phyloP scores from a whole-genome alignment of 495 filamentous ascomycete genomes.

The Penicillium cataractarum region DNA sequence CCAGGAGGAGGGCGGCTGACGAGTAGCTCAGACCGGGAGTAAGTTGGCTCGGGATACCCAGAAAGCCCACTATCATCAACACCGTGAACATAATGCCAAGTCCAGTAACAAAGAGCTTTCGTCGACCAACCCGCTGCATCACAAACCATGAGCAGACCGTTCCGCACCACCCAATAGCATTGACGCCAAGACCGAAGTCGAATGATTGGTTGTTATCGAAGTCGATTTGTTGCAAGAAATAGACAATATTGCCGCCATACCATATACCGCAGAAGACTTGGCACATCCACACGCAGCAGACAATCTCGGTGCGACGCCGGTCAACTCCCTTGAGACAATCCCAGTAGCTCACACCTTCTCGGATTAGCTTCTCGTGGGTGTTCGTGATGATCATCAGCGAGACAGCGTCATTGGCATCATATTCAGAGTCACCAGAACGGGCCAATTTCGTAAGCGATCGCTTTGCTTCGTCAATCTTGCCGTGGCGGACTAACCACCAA shows the following conservation, averaged over 20 bases:
- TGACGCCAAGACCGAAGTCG: conserved; percentile 68
- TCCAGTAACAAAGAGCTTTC: conserved; percentile 68
- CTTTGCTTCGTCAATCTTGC: conserved; percentile 57
- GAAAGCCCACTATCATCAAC: conserved; percentile 70
- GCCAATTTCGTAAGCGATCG: conserved; percentile 59
- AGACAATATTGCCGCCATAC: conserved; percentile 74
- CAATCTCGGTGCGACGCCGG: conserved; percentile 68
- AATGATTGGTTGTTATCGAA: conserved; percentile 58
- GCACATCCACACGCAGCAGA: conserved; percentile 75
- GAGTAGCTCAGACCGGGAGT: conserved; percentile 57
- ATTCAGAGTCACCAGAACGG: conserved; percentile 51
- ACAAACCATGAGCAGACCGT: conserved; percentile 72
- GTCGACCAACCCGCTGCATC: conserved; percentile 66
- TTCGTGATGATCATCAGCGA: conserved; percentile 77
- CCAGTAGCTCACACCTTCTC: conserved; percentile 16
- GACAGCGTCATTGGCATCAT: conserved; percentile 66
- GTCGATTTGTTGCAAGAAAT: conserved; percentile 73
- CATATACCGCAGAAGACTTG: conserved; percentile 75
- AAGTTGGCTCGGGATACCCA: conserved; percentile 58
- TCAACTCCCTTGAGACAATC: conserved; percentile 74
- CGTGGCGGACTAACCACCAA: conserved; percentile 74
- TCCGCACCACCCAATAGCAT: conserved; percentile 70
- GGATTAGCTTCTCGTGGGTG: conserved; percentile 55
- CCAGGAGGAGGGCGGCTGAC: conserved; percentile 67
- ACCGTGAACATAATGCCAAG: conserved; percentile 63